phyloP scores from a whole-genome alignment of 2,329 filamentous ascomycete genomes.

The Pseudocercospora fijiensis region DNA sequence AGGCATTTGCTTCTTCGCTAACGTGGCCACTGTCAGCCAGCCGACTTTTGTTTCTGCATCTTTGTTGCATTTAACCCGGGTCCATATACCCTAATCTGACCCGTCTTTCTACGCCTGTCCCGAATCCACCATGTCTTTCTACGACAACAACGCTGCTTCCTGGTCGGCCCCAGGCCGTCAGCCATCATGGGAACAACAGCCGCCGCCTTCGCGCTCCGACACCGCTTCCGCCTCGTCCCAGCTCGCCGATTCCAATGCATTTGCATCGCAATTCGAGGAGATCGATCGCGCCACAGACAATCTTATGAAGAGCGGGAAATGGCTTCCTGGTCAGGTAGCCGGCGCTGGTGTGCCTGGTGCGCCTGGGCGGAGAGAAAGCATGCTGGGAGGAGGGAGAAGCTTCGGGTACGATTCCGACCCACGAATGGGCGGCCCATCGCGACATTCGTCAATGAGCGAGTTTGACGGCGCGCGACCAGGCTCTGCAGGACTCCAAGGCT shows the following conservation, averaged over 20 bases:
- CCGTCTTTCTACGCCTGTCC: conserved; percentile 12
- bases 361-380: conserved; percentile 73
- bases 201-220: conserved; percentile 69
- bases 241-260: conserved; percentile 70
- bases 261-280: conserved; percentile 89
- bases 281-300: conserved; percentile 95
- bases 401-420: conserved; percentile 53
- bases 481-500: conserved; percentile 80
- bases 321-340: conserved; percentile 56
- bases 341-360: conserved; percentile 16
- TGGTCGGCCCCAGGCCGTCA: conserved; percentile 65
- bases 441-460: conserved; percentile 79
- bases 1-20: conserved; percentile 3
- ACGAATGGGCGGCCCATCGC: conserved; percentile 65
- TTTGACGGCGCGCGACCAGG: conserved; percentile 75
- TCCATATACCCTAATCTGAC: conserved; percentile 28
- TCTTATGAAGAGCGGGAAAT: conserved; percentile 93
- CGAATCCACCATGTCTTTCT: conserved; percentile 60
- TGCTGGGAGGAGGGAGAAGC: conserved; percentile 57
- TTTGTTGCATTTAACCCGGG: conserved; percentile 20
- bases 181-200: conserved; percentile 65
- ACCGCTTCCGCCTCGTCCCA: conserved; percentile 66
- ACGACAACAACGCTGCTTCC: conserved; percentile 59
- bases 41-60: conserved; percentile 10
- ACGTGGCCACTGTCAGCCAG: conserved; percentile 11